Conservation (phyloP, 805 yeast genomes). For the Sugiyamaella valdiviana region DNA sequence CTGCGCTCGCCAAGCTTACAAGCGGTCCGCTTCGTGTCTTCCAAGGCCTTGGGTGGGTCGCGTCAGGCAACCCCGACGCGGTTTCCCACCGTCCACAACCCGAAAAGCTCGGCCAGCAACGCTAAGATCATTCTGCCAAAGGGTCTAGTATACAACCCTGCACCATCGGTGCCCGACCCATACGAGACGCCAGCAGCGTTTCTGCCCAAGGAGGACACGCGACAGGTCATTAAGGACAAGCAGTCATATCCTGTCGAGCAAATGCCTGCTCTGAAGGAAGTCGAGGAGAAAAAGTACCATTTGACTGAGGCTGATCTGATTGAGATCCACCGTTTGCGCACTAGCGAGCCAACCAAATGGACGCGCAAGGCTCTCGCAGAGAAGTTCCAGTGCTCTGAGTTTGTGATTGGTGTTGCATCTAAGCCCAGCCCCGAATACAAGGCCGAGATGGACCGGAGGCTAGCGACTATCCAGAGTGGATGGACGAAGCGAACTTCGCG, state of each 20-base stretch:
- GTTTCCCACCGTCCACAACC: conserved; percentile 55
- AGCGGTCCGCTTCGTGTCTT: conserved; percentile 9
- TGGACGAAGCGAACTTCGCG: conserved; percentile 46
- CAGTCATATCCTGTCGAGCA: conserved; percentile 18
- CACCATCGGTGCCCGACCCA: conserved; percentile 58
- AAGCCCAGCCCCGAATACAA: conserved; percentile 33
- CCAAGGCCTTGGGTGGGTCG: conserved; percentile 1
- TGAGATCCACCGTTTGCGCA: conserved; percentile 53
- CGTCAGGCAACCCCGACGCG: conserved; percentile 21
- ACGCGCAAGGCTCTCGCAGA: conserved; percentile 57
- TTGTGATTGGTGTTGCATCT: conserved; percentile 51
- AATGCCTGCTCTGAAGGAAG: conserved; percentile 35
- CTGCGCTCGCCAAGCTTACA: neutral
- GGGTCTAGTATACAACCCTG: conserved; percentile 56
- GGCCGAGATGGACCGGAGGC: conserved; percentile 42
- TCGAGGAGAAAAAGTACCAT: conserved; percentile 42
- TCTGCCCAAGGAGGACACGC: conserved; percentile 55
- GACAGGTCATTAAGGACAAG: conserved; percentile 36
- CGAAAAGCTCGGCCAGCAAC: conserved; percentile 57
- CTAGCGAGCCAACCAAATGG: conserved; percentile 53
- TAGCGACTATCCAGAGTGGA: conserved; percentile 38
- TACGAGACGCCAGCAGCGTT: conserved; percentile 63
- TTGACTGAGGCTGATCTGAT: conserved; percentile 51
- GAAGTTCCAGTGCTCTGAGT: conserved; percentile 47
- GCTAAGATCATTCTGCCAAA: conserved; percentile 50